Percentiles rank a stretch among this genome's conserved stretches.
These are phyloP conservation scores for Fomes fomentarius DNA, from an alignment of 1,284 basidiomycete genomes.

Conservation along the genomic window DNA sequence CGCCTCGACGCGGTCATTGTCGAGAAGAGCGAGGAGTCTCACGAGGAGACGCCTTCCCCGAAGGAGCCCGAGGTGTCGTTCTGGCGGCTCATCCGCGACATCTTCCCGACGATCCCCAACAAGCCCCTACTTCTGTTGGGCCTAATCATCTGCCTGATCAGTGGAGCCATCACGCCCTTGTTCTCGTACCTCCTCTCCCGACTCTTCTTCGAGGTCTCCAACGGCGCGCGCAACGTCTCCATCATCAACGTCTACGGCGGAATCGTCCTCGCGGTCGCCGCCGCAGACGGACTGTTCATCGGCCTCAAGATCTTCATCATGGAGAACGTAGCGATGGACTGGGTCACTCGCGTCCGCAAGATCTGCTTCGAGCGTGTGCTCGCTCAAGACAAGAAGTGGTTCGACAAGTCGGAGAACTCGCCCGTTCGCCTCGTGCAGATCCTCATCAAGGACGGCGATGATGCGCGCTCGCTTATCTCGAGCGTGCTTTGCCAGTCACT, in stretches of 20 bases:
- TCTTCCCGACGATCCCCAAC: slow-evolving; percentile 77
- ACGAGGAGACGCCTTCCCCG: slow-evolving; percentile 21
- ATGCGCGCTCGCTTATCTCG: slow-evolving; percentile 81
- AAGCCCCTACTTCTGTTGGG: slow-evolving; percentile 76
- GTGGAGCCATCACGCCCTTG: slow-evolving; percentile 85
- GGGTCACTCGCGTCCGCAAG: slow-evolving; percentile 75
- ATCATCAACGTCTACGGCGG: slow-evolving; percentile 72
- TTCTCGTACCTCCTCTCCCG: slow-evolving; percentile 91
- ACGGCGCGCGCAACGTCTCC: slow-evolving; percentile 62
- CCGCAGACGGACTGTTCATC: slow-evolving; percentile 74
- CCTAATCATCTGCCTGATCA: slow-evolving; percentile 63
- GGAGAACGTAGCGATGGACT: slow-evolving; percentile 74
- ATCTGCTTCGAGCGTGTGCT: slow-evolving; percentile 66
- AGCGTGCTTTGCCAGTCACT: slow-evolving; percentile 74
- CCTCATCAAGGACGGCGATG: slow-evolving; percentile 91
- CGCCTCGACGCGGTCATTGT: slow-evolving; percentile 39
- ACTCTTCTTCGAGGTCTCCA: slow-evolving; percentile 80
- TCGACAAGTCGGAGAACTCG: slow-evolving; percentile 73
- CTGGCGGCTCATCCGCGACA: slow-evolving; percentile 54
- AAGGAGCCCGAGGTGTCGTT: slow-evolving; percentile 38
- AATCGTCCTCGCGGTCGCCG: slow-evolving; percentile 75
- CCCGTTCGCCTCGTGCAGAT: slow-evolving; percentile 74
- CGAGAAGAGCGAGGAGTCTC: slow-evolving; percentile 26
- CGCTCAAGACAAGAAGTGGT: slow-evolving; percentile 89
- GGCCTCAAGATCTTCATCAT: slow-evolving; percentile 80